A percentile compares a stretch with the other conserved stretches of the same genome.
Conservation (phyloP, 176 grass and related monocot species). For the Secale cereale region DNA sequence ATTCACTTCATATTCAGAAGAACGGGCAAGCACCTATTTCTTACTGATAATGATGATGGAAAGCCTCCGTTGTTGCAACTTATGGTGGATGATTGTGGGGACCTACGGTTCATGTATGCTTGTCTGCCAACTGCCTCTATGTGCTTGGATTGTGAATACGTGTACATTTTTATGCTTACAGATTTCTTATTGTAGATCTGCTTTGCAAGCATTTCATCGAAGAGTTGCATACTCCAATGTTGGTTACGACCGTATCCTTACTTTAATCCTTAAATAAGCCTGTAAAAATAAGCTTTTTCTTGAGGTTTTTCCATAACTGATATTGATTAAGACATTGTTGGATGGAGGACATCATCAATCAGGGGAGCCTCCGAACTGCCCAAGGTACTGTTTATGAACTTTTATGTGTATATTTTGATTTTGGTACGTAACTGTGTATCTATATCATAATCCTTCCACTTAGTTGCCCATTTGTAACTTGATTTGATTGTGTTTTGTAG, state of each 20-base stretch:
- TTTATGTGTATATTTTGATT: slow-evolving; percentile 24
- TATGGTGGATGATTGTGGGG: slow-evolving; percentile 78
- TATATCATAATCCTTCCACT: slow-evolving; percentile 16
- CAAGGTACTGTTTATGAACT: slow-evolving; percentile 37
- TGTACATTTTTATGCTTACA: slow-evolving; percentile 18
- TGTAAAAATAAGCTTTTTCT: neutral
- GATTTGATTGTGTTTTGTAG: slow-evolving; percentile 39
- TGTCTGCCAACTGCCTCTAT: slow-evolving; percentile 16
- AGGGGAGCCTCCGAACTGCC: slow-evolving; percentile 82
- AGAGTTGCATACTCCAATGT: slow-evolving; percentile 92
- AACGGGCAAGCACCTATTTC: slow-evolving; percentile 95
- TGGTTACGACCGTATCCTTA: slow-evolving; percentile 79
- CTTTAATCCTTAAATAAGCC: slow-evolving; percentile 32
- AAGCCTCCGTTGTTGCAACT: slow-evolving; percentile 80
- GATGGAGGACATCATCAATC: slow-evolving; percentile 98
- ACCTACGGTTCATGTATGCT: slow-evolving; percentile 82
- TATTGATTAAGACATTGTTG: slow-evolving; percentile 84
- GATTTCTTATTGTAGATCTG: slow-evolving; percentile 57
- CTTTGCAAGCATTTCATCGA: slow-evolving; percentile 78
- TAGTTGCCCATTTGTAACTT: neutral
- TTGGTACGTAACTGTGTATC: neutral
- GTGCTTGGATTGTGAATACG: slow-evolving; percentile 19
- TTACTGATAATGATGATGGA: slow-evolving; percentile 75
- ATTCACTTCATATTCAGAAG: slow-evolving; percentile 96
- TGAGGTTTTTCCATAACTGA: slow-evolving; percentile 37